Evolutionary conservation across 306 rosid genomes (phyloP), one percentile per base, ranked within the genome.

Genomic region (Rosa persica): DNA sequence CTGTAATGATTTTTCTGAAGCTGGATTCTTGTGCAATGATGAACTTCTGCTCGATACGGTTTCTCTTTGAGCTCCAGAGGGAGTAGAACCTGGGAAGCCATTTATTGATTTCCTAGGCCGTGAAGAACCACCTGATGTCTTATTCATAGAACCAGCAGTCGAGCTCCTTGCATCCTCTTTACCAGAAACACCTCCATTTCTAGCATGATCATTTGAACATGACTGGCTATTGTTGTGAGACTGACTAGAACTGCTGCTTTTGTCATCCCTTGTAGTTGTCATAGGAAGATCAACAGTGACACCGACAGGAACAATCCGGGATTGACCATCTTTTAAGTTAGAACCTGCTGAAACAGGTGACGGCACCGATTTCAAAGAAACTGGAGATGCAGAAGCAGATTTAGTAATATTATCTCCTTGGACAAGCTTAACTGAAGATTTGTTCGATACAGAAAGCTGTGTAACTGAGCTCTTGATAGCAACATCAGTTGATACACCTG

Each of bases 121-220:
- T 73, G 95, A 90, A 54, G 88, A 71, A 64, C 87, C 70, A 66
- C 89, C 84, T 1, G 84, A 86, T 40, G 76, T 61, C 79, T 88
- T 93, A 82, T 79, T 80, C 77, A 85, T 65, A 47, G 98, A 91
- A 85, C 84, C 90, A 36, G 93, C 88, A 76, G 91, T 88, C 62
- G 98, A 92, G 89, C 95, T 90, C 87, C 86, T 91, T 1, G 97
- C 88, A 82, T 93, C 98, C 78, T 93, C 98, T 86, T 81, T 87
- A 72, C 86, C 86, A 13, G 72, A 74, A 69, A 86, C 74, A 43
- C 90, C 96, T 68, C 82, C 84, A 70, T 89, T 76, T 83, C 85
- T 91, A 20, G 88, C 86, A 72, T 89, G 93, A 51, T 93, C 98
- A 75, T 87, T 91, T 13, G 93, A 92, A 87, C 90, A 92, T 57